Evolutionary conservation across 2,329 filamentous ascomycete species (phyloP), one percentile per base, ranked within the genome.

Genomic region (Colletotrichum echinochloae): DNA sequence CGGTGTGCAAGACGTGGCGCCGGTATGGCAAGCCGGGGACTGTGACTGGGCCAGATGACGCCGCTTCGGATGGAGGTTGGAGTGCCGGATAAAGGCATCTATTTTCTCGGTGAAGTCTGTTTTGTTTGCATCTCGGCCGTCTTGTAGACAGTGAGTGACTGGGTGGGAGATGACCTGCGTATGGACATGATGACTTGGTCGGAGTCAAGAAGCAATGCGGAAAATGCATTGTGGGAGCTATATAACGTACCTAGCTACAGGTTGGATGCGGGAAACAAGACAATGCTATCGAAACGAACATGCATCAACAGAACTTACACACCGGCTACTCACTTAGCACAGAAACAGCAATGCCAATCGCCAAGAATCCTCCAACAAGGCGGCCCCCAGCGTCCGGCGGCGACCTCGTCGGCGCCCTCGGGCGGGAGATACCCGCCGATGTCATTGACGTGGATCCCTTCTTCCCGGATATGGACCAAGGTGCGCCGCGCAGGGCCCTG

Each of bases 401-500:
- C 33, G 30, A 55, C 33, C 52, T 11, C 26, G 23, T 28, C 7
- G 8, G 20, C 61, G 23, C 9, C 37, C 28, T 23, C 18, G 28
- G 39, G 26, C 12, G 20, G 28, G 61, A 49, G 37, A 65, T 52
- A 16, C 49, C 35, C 12, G 8, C 37, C 14, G 20, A 11, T 8
- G n/a, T 48, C 18, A 35, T 14, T 8, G 54, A 65, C 16, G 41
- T 14, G 20, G 39, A 59, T n/a, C 60, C 49, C 2, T 63, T 55
- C 49, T 44, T 23, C 23, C 23, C 26, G 18, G 60, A 41, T 35
- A 30, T 44, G 49, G 44, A 26, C 49, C 60, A 41, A 63, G 49
- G 60, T 55, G 46, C 33, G 37, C 23, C 35, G 33, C 60, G 60
- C 26, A 54, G 37, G 48, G 33, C 48, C 30, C 54, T 69, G 3